Evolutionary conservation across 164 flowering plant genomes (phyloP), one percentile per base, ranked within the genome.

Genomic region (Vitis rotundifolia): DNA sequence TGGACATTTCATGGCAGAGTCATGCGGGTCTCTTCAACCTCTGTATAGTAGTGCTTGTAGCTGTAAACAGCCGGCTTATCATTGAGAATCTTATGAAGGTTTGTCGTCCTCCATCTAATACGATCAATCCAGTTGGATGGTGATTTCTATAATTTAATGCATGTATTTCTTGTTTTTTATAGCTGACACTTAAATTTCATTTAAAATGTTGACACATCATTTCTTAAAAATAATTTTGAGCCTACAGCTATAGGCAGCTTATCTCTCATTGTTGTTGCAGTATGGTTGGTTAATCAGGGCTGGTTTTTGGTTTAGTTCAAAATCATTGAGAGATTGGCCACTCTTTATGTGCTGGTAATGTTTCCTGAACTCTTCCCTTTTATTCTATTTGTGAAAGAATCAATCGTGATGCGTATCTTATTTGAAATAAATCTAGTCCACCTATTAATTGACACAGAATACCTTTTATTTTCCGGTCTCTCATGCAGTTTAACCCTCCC

Each of bases 41-140:
- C 47, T 95, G 98, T 73, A 82, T 95, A 63, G 96, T 95, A 50
- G 92, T 95, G 69, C 97, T 95, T 75, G 87, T 95, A 70, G 97
- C 99, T 14, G 94, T 95, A 31, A 95, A 95, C 80, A 82, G 98
- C 84, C 77, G 99, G 74, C 97, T 91, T 64, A 95, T 95, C 71
- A 91, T 95, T 61, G 99, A 95, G 67, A 95, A 95, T 75, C 71
- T 95, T 55, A 95, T 95, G 97, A 95, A 95, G 98, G 99, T 95
- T 65, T 56, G 88, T 37, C 48, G 3, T 5, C 7, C 44, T 37
- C 44, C 44, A 37, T 37, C 44, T 31, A 4, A 6, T 31, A 31
- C 7, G 44, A 31, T 31, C 44, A 31, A 31, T 31, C 44, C 44
- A 31, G 7, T 31, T 31, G 44, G 44, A 31, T 31, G 26, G 44